Evolutionary conservation across 129 eudicot species (phyloP).

Genomic region (Flaveria bidentis): DNA sequence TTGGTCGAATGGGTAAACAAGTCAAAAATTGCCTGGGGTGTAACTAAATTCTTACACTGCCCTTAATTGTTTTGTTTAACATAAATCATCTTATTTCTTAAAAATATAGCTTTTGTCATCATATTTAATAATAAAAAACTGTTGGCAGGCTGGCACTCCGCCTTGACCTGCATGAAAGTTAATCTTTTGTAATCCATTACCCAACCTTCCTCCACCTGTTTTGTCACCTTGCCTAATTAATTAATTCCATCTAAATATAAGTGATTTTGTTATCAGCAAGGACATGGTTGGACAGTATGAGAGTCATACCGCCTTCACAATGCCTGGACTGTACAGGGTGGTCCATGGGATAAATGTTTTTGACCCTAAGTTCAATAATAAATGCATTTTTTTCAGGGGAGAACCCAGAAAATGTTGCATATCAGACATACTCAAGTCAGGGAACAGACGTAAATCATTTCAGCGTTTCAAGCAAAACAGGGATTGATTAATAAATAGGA

Average conservation of each 20-base stretch:
- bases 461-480: not conserved
- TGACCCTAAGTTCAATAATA: constrained; percentile 80
- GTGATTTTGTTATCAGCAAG: constrained; percentile 47
- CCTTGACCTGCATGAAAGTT: not conserved
- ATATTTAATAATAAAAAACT: not conserved
- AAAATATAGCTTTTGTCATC: not conserved
- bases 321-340: constrained; percentile 94
- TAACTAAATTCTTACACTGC: not conserved
- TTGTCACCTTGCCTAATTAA: not conserved
- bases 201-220: not conserved
- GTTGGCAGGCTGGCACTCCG: not conserved
- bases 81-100: not conserved
- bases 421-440: not conserved
- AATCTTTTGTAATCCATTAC: not conserved
- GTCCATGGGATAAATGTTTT: constrained; percentile 92
- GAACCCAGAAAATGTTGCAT: not conserved
- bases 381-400: constrained; percentile 1
- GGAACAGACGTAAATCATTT: no score
- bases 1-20: not conserved
- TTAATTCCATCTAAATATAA: not conserved
- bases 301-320: constrained; percentile 87
- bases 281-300: constrained; percentile 94
- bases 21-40: not conserved
- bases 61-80: not conserved
- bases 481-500: not conserved